Percentiles rank a stretch among this genome's conserved stretches.
These are phyloP conservation scores for Plantago lanceolata DNA, from an alignment of 305 asterid genomes.

Conservation along the genomic window DNA sequence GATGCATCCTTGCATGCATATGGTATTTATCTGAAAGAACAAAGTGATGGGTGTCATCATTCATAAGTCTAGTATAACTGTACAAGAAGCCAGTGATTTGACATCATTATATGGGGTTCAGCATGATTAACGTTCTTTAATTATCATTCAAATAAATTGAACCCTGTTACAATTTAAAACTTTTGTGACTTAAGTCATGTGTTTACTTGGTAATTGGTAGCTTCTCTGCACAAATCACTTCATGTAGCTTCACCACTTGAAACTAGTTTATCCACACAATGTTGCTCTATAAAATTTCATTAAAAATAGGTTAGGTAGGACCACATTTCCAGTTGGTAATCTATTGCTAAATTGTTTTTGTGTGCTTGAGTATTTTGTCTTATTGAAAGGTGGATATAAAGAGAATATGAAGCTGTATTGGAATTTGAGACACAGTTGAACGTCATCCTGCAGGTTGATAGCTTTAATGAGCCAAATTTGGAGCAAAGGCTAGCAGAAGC, in stretches of 20 bases:
- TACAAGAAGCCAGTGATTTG: too few relatives aligned
- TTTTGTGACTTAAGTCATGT: too few relatives aligned
- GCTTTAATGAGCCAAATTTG: conserved; percentile 63
- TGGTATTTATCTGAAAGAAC: too few relatives aligned
- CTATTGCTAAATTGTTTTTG: neutral
- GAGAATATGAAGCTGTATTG: conserved; percentile 15
- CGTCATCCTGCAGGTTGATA: conserved; percentile 58
- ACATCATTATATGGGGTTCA: too few relatives aligned
- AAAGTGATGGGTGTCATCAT: too few relatives aligned
- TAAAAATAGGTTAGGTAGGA: neutral
- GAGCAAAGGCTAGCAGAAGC: conserved; percentile 63
- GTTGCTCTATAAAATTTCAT: too few relatives aligned
- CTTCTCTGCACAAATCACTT: neutral
- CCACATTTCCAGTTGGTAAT: neutral
- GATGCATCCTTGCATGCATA: too few relatives aligned
- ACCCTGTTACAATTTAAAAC: too few relatives aligned
- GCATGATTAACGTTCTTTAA: too few relatives aligned
- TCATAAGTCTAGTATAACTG: too few relatives aligned
- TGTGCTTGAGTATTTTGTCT: conserved; percentile 3
- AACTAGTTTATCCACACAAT: neutral
- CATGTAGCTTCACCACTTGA: neutral
- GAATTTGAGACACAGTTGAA: conserved; percentile 29
- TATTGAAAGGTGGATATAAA: neutral
- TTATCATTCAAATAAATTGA: too few relatives aligned
- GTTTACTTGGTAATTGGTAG: too few relatives aligned